Evolutionary conservation across 495 filamentous ascomycete species (phyloP).

Genomic region (Cudoniella acicularis): DNA sequence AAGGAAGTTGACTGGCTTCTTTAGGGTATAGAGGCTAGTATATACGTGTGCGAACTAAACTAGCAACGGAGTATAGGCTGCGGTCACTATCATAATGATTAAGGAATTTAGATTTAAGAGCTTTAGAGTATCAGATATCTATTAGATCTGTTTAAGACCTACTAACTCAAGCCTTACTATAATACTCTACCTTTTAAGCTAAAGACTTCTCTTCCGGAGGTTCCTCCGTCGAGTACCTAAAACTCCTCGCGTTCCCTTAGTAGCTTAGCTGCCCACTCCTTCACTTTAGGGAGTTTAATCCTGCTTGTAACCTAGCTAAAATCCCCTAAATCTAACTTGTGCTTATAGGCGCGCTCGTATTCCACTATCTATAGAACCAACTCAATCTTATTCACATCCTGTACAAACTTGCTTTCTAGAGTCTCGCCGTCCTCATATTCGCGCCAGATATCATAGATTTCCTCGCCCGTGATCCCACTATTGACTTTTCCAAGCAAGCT

Average conservation of each 20-base stretch:
- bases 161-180: no score
- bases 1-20: no score
- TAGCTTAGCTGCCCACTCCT: constrained; percentile 72
- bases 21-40: no score
- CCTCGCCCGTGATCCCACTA: constrained; percentile 58
- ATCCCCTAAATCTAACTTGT: constrained; percentile 71
- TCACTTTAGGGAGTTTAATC: constrained; percentile 71
- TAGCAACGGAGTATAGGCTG: no score
- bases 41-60: no score
- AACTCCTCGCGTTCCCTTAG: constrained; percentile 71
- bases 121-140: no score
- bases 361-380: constrained; percentile 92
- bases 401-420: constrained; percentile 80
- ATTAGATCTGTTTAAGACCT: no score
- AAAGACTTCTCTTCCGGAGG: no score
- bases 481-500: constrained; percentile 70
- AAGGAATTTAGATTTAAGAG: no score
- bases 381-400: constrained; percentile 97
- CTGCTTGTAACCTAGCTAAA: constrained; percentile 71
- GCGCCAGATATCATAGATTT: constrained; percentile 76
- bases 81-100: no score
- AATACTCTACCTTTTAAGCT: no score
- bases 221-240: no score
- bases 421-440: constrained; percentile 91
- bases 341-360: constrained; percentile 73